Percentiles rank a stretch among this genome's conserved stretches.
Conservation (phyloP, 805 yeast genomes). For the Myxozyma melibiosi region DNA sequence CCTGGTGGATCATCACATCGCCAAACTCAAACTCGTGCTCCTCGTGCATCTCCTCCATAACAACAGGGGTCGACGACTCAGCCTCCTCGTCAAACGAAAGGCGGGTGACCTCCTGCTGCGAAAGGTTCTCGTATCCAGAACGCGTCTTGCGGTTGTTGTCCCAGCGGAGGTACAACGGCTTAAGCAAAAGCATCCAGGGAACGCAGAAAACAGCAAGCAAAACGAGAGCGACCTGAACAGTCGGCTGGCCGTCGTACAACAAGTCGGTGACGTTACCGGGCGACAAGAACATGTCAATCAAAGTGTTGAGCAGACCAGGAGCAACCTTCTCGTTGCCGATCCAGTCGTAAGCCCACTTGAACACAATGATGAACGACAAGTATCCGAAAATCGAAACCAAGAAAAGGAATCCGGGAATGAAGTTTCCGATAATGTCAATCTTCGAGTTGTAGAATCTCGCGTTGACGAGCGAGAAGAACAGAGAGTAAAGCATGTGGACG, state of each 20-base stretch:
- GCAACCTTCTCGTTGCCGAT: constrained; percentile 71
- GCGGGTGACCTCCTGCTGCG: constrained; percentile 45
- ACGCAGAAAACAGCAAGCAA: constrained; percentile 83
- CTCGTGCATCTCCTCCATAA: constrained; percentile 50
- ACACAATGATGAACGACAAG: constrained; percentile 78
- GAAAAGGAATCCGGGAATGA: constrained; percentile 88
- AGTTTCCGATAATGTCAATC: constrained; percentile 88
- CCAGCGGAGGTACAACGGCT: constrained; percentile 73
- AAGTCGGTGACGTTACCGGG: constrained; percentile 87
- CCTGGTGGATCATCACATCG: constrained; percentile 94
- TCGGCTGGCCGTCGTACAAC: constrained; percentile 76
- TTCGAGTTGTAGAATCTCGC: constrained; percentile 65
- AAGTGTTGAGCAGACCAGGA: constrained; percentile 91
- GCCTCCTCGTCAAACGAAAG: constrained; percentile 43
- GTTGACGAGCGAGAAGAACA: constrained; percentile 80
- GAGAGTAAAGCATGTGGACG: constrained; percentile 90
- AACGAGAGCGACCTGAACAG: constrained; percentile 71
- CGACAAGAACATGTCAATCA: constrained; percentile 90
- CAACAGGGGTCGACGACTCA: constrained; percentile 39
- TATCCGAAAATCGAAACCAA: constrained; percentile 98
- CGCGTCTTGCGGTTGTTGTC: constrained; percentile 54
- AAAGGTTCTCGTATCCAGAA: constrained; percentile 56
- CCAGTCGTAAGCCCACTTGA: constrained; percentile 97
- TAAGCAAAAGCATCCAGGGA: constrained; percentile 84
- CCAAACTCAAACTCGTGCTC: constrained; percentile 74